phyloP scores from a whole-genome alignment of 805 yeast genomes.

The Candida ortonii region DNA sequence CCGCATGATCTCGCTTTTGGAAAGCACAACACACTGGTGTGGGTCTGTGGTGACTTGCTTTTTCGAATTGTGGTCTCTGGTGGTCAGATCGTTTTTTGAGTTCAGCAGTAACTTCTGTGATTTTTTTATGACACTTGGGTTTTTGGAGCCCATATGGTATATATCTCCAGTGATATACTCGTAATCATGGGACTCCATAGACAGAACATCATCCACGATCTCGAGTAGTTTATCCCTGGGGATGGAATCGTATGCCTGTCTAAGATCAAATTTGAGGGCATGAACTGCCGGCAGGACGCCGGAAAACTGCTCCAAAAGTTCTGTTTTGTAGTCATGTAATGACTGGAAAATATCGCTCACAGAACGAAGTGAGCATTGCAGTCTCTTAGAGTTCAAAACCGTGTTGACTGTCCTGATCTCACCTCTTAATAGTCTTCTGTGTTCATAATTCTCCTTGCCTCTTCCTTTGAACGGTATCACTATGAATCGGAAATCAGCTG shows the following conservation, averaged over 20 bases:
- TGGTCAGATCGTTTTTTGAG: no score
- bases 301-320: slow-evolving; percentile 16
- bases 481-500: slow-evolving; percentile 55
- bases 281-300: slow-evolving; percentile 37
- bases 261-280: slow-evolving; percentile 71
- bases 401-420: slow-evolving; percentile 44
- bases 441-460: slow-evolving; percentile 34
- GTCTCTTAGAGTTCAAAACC: slow-evolving; percentile 30
- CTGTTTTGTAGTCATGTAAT: slow-evolving; percentile 38
- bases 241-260: slow-evolving; percentile 72
- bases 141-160: no score
- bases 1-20: slow-evolving; percentile 42
- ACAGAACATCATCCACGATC: slow-evolving; percentile 15
- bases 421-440: slow-evolving; percentile 33
- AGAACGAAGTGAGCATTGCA: slow-evolving; percentile 29
- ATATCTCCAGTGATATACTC: no score
- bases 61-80: no score
- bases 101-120: no score
- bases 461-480: slow-evolving; percentile 48
- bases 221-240: slow-evolving; percentile 39
- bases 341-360: slow-evolving; percentile 42
- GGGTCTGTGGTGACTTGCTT: slow-evolving; percentile 14
- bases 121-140: no score
- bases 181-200: slow-evolving; percentile 19
- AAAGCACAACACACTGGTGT: slow-evolving; percentile 27